Conservation (phyloP, 306 rosid genomes). For the Hippophae tibetana region DNA sequence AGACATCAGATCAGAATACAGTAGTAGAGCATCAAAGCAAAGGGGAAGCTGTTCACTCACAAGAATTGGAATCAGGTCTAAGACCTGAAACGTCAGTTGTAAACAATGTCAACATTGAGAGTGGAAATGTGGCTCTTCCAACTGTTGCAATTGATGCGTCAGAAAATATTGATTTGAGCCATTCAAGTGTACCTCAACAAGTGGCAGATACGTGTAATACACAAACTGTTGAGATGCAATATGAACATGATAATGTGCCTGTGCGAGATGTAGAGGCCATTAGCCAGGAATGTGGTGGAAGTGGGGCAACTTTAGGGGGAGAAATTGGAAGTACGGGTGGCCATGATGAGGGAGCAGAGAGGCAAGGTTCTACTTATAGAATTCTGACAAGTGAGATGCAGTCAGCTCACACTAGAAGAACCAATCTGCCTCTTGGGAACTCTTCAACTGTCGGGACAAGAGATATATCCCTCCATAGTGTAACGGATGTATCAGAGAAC, state of each 20-base stretch:
- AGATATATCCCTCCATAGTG: slow-evolving; percentile 80
- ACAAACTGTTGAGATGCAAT: slow-evolving; percentile 76
- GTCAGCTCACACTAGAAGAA: slow-evolving; percentile 62
- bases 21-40: slow-evolving; percentile 36
- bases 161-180: slow-evolving; percentile 31
- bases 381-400: slow-evolving; percentile 58
- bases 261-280: slow-evolving; percentile 92
- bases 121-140: slow-evolving; percentile 24
- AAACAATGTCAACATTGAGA: slow-evolving; percentile 40
- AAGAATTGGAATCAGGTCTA: slow-evolving; percentile 35
- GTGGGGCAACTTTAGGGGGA: slow-evolving; percentile 96
- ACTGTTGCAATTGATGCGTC: slow-evolving; percentile 24
- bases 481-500: slow-evolving; percentile 85
- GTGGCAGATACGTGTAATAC: slow-evolving; percentile 31
- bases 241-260: slow-evolving; percentile 63
- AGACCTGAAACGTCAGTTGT: slow-evolving; percentile 43
- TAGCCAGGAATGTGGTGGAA: slow-evolving; percentile 95
- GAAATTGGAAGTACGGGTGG: slow-evolving; percentile 98
- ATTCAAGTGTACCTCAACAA: slow-evolving; percentile 41
- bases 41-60: slow-evolving; percentile 39
- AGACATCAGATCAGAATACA: slow-evolving; percentile 37
- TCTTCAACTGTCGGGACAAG: slow-evolving; percentile 59
- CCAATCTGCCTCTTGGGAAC: slow-evolving; percentile 48
- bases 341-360: slow-evolving; percentile 87
- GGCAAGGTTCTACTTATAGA: slow-evolving; percentile 74